Base-by-base conservation (phyloP, 2,329 filamentous ascomycete genomes). In the Verticillium longisporum region DNA sequence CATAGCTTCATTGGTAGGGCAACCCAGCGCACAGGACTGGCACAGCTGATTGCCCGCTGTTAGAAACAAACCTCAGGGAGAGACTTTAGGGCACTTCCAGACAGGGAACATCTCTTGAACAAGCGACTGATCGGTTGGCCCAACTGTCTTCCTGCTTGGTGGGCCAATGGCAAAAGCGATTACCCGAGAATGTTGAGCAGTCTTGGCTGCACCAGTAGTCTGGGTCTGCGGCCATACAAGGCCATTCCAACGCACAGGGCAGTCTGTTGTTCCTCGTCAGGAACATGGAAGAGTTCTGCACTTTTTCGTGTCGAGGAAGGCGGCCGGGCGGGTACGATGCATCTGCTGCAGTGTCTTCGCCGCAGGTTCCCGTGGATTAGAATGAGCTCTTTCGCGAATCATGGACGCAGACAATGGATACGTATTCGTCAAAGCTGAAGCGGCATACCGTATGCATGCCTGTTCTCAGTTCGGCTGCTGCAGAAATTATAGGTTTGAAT, bases 321-420 rank as follows among this genome's bases (percentile, higher is more conserved):
- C 18, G 21, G 45, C 45, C 5, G n/a, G 45, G n/a, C 45, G n/a
- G n/a, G n/a, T 10, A 21, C 3, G 6, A 10, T 7, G 60, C 59
- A 66, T 62, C 67, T 65, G 63, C 64, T 38, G 61, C 59, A 60
- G 58, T 45, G 68, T 73, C 67, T 68, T 73, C 71, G 74, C 75
- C 73, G 76, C 73, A 72, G 68, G 70, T 71, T 73, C 69, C 75
- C 75, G 74, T 72, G n/a, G 45, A 21, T 50, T 65, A 67, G 68
- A 66, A 69, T 68, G 67, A 70, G 67, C 66, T 63, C 66, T 50
- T 26, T 11, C 9, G 45, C 68, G 66, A 66, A 69, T 68, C 57
- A 60, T 59, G 26, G 55, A 58, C 53, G 55, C 21, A 18, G 61
- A 60, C 60, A 54, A 32, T 54, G 50, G 56, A 60, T 58, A 60